Evolutionary conservation across 768 basidiomycete species (phyloP).

Genomic region (Trametes gibbosa): DNA sequence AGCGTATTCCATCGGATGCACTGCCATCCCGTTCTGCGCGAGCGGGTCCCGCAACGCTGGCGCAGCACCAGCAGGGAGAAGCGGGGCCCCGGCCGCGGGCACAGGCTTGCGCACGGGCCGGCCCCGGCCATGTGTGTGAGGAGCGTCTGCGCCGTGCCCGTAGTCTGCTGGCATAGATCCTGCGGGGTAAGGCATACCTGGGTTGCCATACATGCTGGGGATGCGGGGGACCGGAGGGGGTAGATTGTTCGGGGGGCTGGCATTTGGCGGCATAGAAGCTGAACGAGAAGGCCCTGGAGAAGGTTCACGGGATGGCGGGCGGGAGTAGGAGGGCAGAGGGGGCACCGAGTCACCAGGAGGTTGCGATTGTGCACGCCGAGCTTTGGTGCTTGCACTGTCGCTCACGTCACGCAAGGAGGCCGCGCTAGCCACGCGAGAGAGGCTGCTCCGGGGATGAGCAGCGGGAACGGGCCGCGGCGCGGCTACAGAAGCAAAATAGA

Average conservation of each 20-base stretch:
- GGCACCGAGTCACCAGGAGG: conserved; percentile 2
- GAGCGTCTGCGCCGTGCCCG: too few species aligned
- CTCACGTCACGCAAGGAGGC: conserved; percentile 1
- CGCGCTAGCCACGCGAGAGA: conserved; percentile 9
- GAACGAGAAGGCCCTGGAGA: conserved; percentile 28
- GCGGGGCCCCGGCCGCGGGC: not conserved
- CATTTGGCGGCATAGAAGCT: not conserved
- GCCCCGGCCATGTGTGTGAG: not conserved
- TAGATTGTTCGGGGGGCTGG: not conserved
- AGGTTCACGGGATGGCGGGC: conserved; percentile 12
- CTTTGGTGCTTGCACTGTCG: conserved; percentile 9
- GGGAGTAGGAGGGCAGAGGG: not conserved
- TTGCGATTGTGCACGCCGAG: conserved; percentile 18
- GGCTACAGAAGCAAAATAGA: not conserved
- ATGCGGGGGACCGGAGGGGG: conserved; percentile 27
- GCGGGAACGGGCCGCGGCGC: conserved; percentile 1
- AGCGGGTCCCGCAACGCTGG: not conserved
- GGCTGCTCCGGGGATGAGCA: conserved; percentile 15
- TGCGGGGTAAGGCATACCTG: not conserved
- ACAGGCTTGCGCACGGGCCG: not conserved
- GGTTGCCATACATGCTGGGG: conserved; percentile 15
- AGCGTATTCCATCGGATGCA: not conserved
- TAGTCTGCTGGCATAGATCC: not conserved
- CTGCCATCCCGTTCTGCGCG: not conserved
- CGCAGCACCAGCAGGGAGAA: not conserved